These are phyloP conservation scores for Cinnamomum chago DNA, from an alignment of 164 flowering plant genomes.

Conservation along the genomic window DNA sequence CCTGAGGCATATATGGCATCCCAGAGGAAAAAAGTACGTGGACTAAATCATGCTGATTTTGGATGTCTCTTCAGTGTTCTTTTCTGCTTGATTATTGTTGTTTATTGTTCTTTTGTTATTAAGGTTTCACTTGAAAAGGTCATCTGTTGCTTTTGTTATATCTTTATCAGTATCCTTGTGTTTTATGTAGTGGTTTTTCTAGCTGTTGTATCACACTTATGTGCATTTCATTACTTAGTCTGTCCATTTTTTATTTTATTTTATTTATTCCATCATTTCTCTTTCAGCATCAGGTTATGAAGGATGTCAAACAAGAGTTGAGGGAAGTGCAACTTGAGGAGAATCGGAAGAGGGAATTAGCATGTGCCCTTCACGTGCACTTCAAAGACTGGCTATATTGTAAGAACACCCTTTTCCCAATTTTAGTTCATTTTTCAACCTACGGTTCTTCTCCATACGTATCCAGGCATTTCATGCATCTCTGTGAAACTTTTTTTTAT, in stretches of 20 bases:
- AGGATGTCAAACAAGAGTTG: slow-evolving; percentile 68
- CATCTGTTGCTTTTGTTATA: neutral
- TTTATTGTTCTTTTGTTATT: neutral
- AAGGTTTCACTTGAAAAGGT: neutral
- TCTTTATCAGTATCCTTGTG: slow-evolving; percentile 3
- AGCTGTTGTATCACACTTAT: neutral
- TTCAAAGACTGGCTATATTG: slow-evolving; percentile 98
- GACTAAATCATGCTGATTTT: slow-evolving; percentile 1
- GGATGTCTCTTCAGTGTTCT: neutral
- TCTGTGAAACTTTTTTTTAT: neutral
- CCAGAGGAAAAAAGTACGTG: slow-evolving; percentile 78
- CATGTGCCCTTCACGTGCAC: slow-evolving; percentile 72
- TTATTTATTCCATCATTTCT: neutral
- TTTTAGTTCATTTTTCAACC: too few relatives aligned
- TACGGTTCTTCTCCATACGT: neutral
- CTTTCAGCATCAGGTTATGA: slow-evolving; percentile 57
- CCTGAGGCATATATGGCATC: slow-evolving; percentile 74
- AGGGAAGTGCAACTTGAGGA: slow-evolving; percentile 87
- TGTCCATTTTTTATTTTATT: too few relatives aligned
- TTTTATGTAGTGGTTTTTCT: neutral
- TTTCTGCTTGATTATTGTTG: neutral
- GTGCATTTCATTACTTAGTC: neutral
- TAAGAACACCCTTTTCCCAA: slow-evolving; percentile 25
- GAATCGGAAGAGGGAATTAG: slow-evolving; percentile 68
- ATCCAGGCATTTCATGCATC: neutral